Base-by-base conservation (phyloP, 2,329 filamentous ascomycete species). In the Monilinia aucupariae region DNA sequence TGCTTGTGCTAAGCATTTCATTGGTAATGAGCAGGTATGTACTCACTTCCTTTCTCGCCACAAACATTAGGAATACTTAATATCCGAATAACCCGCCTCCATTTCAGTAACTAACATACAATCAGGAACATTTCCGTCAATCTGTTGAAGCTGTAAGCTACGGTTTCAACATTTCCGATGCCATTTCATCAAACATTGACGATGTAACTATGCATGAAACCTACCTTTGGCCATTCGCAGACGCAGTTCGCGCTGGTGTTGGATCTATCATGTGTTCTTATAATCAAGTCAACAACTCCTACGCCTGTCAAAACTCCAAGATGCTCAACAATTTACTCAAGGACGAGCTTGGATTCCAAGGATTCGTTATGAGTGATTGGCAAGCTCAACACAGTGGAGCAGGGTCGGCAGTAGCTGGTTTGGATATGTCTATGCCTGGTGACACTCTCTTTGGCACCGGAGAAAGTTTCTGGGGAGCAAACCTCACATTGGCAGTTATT, bases 231-330 rank as follows among this genome's bases (percentile, higher is more conserved):
- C 83, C 83, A 1, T 86, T 85, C 70, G 80, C 80, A n/a, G 72
- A 76, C 64, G 75, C 75, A 9, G 71, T 96, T 51, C 84, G 83
- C 61, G 90, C 90, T 17, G 91, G 91, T 43, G 89, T 92, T 4
- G 89, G 85, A 1, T 87, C 87, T 4, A 79, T 96, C 63, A 96
- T 96, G 92, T 92, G 91, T 75, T 86, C 87, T 0, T 96, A 96
- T 70, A 88, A 91, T 71, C 87, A 90, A 71, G 73, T 92, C 75
- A 96, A 96, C 78, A 91, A 91, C 75, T 90, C 85, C 9, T 91
- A 91, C 69, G 82, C 76, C 25, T 94, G 91, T 76, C 88, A 93
- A 71, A 94, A 94, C 78, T 88, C 86, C 37, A 86, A 89, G 71
- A 75, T 88, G 12, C 77, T 91, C 68, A 94, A 94, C 72, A 85